Evolutionary conservation across 1,139 yeast genomes (phyloP).

Genomic region (Dujonia santamariae): DNA sequence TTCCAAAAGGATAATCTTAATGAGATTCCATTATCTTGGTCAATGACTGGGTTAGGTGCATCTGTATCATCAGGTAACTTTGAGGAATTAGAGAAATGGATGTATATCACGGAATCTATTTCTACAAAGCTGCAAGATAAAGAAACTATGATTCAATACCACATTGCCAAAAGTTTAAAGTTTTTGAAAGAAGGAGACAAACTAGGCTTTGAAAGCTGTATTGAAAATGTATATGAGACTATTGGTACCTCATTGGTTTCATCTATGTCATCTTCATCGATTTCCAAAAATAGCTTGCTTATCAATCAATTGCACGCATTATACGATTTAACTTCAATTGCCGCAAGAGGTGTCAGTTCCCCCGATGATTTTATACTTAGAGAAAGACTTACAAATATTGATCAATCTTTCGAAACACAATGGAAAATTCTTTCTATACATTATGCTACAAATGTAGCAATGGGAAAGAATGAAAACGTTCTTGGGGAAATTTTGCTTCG

Average conservation of each 20-base stretch:
- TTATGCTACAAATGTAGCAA: slow-evolving; percentile 50
- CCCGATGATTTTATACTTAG: slow-evolving; percentile 22
- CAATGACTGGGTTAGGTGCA: slow-evolving; percentile 70
- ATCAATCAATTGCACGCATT: slow-evolving; percentile 70
- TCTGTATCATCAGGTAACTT: slow-evolving; percentile 65
- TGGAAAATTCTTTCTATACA: slow-evolving; percentile 62
- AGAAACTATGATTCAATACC: slow-evolving; percentile 56
- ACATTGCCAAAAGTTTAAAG: slow-evolving; percentile 60
- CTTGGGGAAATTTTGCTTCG: slow-evolving; percentile 52
- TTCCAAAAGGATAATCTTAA: slow-evolving; percentile 16
- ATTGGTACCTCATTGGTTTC: slow-evolving; percentile 63
- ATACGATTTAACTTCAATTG: slow-evolving; percentile 53
- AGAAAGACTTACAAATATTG: slow-evolving; percentile 47
- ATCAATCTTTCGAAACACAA: slow-evolving; percentile 60
- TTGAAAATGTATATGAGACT: slow-evolving; percentile 50
- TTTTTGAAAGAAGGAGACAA: slow-evolving; percentile 33
- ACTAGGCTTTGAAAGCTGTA: slow-evolving; percentile 29
- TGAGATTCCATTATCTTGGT: slow-evolving; percentile 49
- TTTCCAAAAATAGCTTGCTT: slow-evolving; percentile 53
- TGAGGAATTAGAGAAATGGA: slow-evolving; percentile 56
- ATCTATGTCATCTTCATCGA: slow-evolving; percentile 54
- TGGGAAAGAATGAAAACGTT: slow-evolving; percentile 29
- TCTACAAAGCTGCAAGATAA: slow-evolving; percentile 40
- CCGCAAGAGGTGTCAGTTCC: slow-evolving; percentile 11
- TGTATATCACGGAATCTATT: slow-evolving; percentile 30